Evolutionary conservation across 129 eudicot species (phyloP).

Genomic region (Scalesia atractyloides): DNA sequence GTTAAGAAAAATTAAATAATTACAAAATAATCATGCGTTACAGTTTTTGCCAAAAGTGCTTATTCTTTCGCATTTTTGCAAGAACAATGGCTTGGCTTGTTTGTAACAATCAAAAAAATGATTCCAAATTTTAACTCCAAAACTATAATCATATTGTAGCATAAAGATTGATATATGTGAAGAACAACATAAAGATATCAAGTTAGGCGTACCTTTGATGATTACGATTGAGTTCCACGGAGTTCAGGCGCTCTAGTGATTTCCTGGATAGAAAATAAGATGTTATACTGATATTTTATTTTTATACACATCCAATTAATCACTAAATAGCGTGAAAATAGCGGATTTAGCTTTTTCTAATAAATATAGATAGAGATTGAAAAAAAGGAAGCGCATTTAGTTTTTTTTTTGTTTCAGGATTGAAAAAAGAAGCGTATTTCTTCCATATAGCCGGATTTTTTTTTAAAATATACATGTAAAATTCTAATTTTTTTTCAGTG

Average conservation of each 20-base stretch:
- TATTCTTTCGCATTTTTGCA: neutral
- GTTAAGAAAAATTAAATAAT: neutral
- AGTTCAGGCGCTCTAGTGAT: slow-evolving; percentile 45
- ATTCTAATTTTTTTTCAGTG: too few species aligned
- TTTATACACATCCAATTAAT: slow-evolving; percentile 2
- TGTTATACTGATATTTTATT: slow-evolving; percentile 18
- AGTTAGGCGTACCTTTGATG: slow-evolving; percentile 49
- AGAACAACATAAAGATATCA: slow-evolving; percentile 24
- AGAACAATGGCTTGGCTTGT: neutral
- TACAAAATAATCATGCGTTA: slow-evolving; percentile 1
- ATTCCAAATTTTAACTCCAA: neutral
- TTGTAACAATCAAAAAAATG: slow-evolving; percentile 13
- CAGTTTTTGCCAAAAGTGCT: slow-evolving; percentile 2
- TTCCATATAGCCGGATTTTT: too few species aligned
- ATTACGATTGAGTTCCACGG: slow-evolving; percentile 40
- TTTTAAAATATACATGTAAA: too few species aligned
- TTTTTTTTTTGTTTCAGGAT: too few species aligned
- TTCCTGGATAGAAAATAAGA: slow-evolving; percentile 52
- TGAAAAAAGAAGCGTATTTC: too few species aligned
- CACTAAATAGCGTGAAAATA: neutral
- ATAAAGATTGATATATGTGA: slow-evolving; percentile 12
- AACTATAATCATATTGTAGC: slow-evolving; percentile 8
- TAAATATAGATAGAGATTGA: too few species aligned
- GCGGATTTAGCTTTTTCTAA: too few species aligned
- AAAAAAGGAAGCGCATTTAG: too few species aligned